A percentile compares a stretch with the other conserved stretches of the same genome.
These are phyloP conservation scores for Neonectria punicea DNA, from an alignment of 2,329 filamentous ascomycete genomes.

Conservation along the genomic window DNA sequence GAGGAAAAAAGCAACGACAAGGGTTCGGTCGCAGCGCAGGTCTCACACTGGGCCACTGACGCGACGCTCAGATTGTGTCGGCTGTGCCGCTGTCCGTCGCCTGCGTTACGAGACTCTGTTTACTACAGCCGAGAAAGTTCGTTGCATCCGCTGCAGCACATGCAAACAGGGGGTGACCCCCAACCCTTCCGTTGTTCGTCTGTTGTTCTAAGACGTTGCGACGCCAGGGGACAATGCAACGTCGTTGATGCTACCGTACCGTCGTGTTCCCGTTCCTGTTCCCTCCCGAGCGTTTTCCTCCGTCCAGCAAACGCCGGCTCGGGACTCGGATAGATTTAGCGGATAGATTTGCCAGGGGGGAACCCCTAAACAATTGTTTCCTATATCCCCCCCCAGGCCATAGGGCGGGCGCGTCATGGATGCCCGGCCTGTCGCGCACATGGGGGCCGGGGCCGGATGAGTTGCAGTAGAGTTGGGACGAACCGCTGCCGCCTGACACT, in stretches of 20 bases:
- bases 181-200: neutral
- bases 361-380: neutral
- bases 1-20: constrained; percentile 31
- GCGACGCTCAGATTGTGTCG: constrained; percentile 12
- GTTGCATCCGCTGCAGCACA: neutral
- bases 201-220: neutral
- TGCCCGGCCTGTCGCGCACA: neutral
- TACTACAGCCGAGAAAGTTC: neutral
- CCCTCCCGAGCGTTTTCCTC: neutral
- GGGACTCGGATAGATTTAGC: neutral
- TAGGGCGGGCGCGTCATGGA: neutral
- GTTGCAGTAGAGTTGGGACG: neutral
- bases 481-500: neutral
- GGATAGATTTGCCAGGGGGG: neutral
- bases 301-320: neutral
- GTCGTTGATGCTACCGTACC: neutral
- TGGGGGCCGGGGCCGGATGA: neutral
- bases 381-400: neutral
- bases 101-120: constrained; percentile 1
- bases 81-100: neutral
- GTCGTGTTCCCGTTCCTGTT: neutral
- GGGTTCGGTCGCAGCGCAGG: constrained; percentile 30
- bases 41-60: constrained; percentile 26
- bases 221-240: neutral
- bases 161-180: too few relatives aligned